A percentile compares a stretch with the other conserved stretches of the same genome.
These are phyloP conservation scores for Fusarium poae DNA, from an alignment of 2,329 filamentous ascomycete genomes.

Conservation along the genomic window DNA sequence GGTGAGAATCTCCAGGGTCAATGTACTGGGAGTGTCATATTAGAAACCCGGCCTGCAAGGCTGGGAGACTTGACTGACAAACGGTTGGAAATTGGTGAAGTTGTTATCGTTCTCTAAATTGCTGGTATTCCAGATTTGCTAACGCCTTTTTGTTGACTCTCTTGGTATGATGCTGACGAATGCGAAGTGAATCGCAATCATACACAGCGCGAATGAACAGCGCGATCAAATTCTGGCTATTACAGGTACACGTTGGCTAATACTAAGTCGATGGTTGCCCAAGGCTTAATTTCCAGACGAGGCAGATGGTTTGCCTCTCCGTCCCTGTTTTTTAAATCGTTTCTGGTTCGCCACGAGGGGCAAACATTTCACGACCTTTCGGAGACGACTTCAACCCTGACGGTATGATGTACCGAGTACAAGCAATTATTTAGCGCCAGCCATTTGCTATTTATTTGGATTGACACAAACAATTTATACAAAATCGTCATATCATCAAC, in stretches of 20 bases:
- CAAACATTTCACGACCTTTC: background rate
- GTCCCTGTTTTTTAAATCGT: background rate
- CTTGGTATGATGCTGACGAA: background rate
- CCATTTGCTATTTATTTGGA: background rate
- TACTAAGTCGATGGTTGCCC: background rate
- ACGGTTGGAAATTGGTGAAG: background rate
- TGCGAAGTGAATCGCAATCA: background rate
- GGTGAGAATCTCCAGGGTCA: slow-evolving; percentile 10
- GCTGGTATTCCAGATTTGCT: background rate
- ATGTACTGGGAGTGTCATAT: background rate
- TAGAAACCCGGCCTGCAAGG: slow-evolving; percentile 7
- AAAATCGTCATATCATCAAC: background rate
- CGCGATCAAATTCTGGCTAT: background rate
- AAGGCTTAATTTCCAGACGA: background rate
- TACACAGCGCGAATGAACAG: background rate
- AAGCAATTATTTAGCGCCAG: background rate
- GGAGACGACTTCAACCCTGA: background rate
- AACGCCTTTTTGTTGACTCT: background rate
- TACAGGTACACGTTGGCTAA: background rate
- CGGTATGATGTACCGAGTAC: background rate
- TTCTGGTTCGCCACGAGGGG: background rate
- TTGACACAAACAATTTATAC: background rate
- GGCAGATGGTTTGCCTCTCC: background rate
- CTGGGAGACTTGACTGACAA: background rate
- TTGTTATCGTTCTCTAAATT: background rate